Base-by-base conservation (phyloP, 129 eudicot species). In the Escallonia rubra region DNA sequence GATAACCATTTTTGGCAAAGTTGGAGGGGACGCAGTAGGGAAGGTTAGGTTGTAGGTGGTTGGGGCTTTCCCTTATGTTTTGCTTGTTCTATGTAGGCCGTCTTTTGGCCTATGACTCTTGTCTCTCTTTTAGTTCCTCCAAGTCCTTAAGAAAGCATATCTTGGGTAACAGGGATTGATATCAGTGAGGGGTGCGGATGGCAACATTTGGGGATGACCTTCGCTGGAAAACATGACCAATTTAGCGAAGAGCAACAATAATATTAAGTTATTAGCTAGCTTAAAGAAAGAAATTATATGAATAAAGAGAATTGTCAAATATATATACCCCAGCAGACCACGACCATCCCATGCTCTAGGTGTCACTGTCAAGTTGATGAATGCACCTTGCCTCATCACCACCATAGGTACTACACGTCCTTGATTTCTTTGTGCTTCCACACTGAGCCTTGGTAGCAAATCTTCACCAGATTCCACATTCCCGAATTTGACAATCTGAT, bases 301-400 rank as follows among this genome's bases (percentile, higher is more conserved):
- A 57, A 13, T 10, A 43, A 10, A 65, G 15, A 34, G 46, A 15
- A 66, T 70, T 48, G 48, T 8, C 43, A 3, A 57, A 72, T 83
- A 55, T 93, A 72, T 83, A 55, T 93, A 93, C 99, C 99, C 99
- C 66, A 93, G 80, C 65, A 89, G 79, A 48, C 99, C 99, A 3
- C 90, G 95, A 61, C 99, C 99, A 44, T 73, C 73, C 99, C 99
- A 93, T 51, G 87, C 66, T 82, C 99, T 84, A 55, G 99, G 99
- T 10, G 88, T 93, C 59, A 93, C 90, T 2, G 85, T 53, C 67
- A 89, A 70, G 85, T 80, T 89, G 43, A 81, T 48, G 12, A 57
- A 57, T 57, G 83, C 69, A 78, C 96, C 96, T 45, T 89, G 96
- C 80, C 99, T 93, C 82, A 89, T 64, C 15, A 89, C 62, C 23